Evolutionary conservation across 31 red algal species (phyloP).

Genomic region (Endocladia muricata): DNA sequence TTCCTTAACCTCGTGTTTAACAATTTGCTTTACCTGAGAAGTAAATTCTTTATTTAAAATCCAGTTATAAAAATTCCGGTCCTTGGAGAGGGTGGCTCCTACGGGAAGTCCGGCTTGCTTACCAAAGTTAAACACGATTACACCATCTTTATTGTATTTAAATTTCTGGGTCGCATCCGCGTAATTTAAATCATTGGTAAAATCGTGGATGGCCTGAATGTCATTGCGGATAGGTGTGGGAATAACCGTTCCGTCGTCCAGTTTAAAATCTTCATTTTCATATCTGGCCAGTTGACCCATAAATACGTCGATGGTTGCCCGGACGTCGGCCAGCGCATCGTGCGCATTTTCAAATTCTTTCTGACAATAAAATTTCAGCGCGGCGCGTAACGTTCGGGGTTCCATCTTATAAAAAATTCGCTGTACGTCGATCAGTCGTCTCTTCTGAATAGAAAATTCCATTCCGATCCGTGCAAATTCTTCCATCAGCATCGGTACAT

Average conservation of each 20-base stretch:
- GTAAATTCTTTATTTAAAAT: no score
- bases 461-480: no score
- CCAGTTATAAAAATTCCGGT: no score
- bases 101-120: no score
- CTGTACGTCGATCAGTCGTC: no score
- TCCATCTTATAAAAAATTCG: slow-evolving; percentile 23
- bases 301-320: slow-evolving; percentile 2
- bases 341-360: slow-evolving; percentile 2
- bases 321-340: slow-evolving; percentile 1
- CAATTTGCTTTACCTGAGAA: no score
- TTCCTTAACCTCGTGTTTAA: no score
- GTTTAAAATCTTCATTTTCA: neutral
- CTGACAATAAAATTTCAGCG: neutral
- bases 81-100: no score
- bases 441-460: no score
- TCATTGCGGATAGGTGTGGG: neutral
- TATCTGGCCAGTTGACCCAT: slow-evolving; percentile 5
- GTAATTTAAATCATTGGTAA: neutral
- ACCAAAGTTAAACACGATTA: no score
- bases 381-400: slow-evolving; percentile 9
- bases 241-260: neutral
- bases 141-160: no score
- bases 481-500: no score
- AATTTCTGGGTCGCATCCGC: slow-evolving; percentile 9
- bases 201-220: neutral